Evolutionary conservation across 129 eudicot genomes (phyloP).

Genomic region (Flaveria brownii): DNA sequence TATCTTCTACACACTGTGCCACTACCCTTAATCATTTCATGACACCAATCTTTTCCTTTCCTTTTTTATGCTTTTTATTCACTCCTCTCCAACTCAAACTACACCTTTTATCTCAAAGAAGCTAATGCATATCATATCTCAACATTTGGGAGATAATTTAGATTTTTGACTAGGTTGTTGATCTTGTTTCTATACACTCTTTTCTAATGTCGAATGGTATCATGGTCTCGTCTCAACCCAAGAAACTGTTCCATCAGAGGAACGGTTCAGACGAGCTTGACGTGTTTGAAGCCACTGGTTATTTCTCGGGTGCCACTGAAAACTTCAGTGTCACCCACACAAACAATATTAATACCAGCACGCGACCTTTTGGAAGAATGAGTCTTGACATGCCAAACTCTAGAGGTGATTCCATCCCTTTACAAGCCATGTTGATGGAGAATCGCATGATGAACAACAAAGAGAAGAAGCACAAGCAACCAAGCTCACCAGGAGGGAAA

Average conservation of each 20-base stretch:
- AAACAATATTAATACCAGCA: constrained; percentile 16
- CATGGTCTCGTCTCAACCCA: constrained; percentile 28
- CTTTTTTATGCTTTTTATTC: constrained; percentile 29
- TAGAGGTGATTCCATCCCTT: constrained; percentile 35
- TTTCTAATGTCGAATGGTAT: constrained; percentile 38
- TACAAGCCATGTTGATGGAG: constrained; percentile 43
- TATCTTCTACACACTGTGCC: constrained; percentile 24
- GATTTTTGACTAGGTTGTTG: constrained; percentile 24
- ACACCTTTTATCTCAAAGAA: constrained; percentile 20
- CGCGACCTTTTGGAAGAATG: constrained; percentile 47
- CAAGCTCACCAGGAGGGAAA: constrained; percentile 92
- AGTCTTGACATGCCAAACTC: constrained; percentile 70
- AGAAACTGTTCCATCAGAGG: constrained; percentile 45
- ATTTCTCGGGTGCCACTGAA: constrained; percentile 61
- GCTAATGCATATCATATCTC: constrained; percentile 9
- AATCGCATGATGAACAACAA: constrained; percentile 44
- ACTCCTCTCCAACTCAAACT: constrained; percentile 28
- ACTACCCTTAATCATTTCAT: constrained; percentile 42
- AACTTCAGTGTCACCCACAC: constrained; percentile 17
- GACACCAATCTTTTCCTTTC: constrained; percentile 17
- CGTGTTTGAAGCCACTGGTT: constrained; percentile 83
- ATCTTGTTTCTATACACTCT: constrained; percentile 24
- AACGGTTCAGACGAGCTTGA: constrained; percentile 81
- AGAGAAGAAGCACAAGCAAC: constrained; percentile 70
- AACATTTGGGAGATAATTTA: constrained; percentile 18